These are phyloP conservation scores for Ogataea allantospora DNA, from an alignment of 805 yeast genomes.

Conservation along the genomic window DNA sequence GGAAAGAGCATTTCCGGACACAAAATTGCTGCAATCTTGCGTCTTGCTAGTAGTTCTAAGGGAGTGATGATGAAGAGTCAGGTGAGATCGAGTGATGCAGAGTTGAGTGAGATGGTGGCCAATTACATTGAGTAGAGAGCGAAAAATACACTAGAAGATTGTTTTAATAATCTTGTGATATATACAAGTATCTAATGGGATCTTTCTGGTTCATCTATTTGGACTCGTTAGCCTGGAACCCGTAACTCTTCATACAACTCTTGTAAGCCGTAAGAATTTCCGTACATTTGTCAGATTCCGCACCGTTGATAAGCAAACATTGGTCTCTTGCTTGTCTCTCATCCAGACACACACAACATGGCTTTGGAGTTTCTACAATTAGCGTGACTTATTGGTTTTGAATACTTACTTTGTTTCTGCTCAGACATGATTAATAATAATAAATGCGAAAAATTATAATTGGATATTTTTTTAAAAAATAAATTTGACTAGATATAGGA, in stretches of 20 bases:
- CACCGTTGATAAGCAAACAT: slow-evolving; percentile 79
- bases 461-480: neutral
- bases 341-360: slow-evolving; percentile 93
- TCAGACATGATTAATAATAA: slow-evolving; percentile 20
- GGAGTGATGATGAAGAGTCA: slow-evolving; percentile 55
- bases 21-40: slow-evolving; percentile 49
- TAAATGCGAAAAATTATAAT: neutral
- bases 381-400: slow-evolving; percentile 1
- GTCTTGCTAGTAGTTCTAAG: slow-evolving; percentile 49
- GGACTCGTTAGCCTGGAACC: slow-evolving; percentile 64
- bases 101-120: slow-evolving; percentile 49
- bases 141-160: neutral
- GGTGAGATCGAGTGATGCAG: slow-evolving; percentile 54
- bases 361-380: slow-evolving; percentile 58
- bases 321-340: slow-evolving; percentile 66
- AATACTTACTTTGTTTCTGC: slow-evolving; percentile 24
- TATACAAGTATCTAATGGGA: slow-evolving; percentile 1
- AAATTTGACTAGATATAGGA: too few relatives aligned
- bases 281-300: slow-evolving; percentile 80
- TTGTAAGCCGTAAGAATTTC: slow-evolving; percentile 71
- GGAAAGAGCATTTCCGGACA: slow-evolving; percentile 69
- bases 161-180: neutral
- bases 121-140: slow-evolving; percentile 41
- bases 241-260: slow-evolving; percentile 87
- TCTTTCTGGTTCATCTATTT: neutral